Evolutionary conservation across 108 stramenopile genomes (phyloP), one percentile per base, ranked within the genome.

Genomic region (Fragilariopsis cylindrus): DNA sequence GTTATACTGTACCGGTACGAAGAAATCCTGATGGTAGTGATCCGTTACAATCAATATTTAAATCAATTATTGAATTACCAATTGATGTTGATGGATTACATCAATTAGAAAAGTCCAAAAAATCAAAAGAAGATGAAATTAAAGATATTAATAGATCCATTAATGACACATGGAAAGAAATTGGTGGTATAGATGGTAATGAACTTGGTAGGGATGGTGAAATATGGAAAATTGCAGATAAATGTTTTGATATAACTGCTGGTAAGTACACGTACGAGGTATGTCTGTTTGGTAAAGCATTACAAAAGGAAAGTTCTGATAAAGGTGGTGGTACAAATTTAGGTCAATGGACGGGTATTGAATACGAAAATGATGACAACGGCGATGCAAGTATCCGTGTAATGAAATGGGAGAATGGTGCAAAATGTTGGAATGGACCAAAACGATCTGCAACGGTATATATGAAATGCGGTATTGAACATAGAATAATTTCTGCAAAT

Each of bases 401-500:
- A 4, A 69, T 90, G 71, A 81, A 72, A 60, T 94, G 90, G 90
- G 74, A 69, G 19, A 64, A 70, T 39, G 93, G 93, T 39, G 80
- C 83, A 44, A 90, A 90, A 64, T 94, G 93, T 65, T 94, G 93
- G 93, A 91, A 94, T 69, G 93, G 93, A 7, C 93, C 93, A 43
- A 13, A 75, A 39, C 80, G 93, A 67, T 91, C 90, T 7, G 90
- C 89, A 18, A 87, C 83, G 21, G 89, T 85, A 3, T 43, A 65
- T 44, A 80, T 94, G 45, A 86, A 87, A 9, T 93, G 93, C 71
- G 90, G 93, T 18, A n/a, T 74, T 0, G 86, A 85, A 12, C 91
- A 84, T 48, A 90, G 81, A 68, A 46, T 94, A 6, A 16, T 91
- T 1, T 87, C 88, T 7, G 93, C 93, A 5, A 85, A 91, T 60